Evolutionary conservation across 1,284 basidiomycete genomes (phyloP), one percentile per base, ranked within the genome.

Genomic region (Earliella scabrosa): DNA sequence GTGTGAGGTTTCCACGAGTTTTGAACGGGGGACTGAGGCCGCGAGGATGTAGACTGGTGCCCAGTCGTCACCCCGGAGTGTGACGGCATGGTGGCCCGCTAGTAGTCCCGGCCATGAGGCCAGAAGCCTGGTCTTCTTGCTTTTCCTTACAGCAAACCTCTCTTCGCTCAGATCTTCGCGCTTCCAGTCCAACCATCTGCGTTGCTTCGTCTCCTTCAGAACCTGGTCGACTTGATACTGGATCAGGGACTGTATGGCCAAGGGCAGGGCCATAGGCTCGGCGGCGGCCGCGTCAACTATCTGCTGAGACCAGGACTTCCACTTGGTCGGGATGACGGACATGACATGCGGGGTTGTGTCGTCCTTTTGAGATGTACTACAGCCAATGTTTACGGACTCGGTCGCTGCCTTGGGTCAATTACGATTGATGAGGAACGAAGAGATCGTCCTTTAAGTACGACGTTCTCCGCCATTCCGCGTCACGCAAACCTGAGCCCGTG

Each of bases 171-270:
- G 40, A 18, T 63, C 61, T 21, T 63, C 61, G 20, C 51, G 56
- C 4, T 29, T 35, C 58, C 61, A 63, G 14, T 50, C 18, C 2
- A 27, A 5, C 52, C 50, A 57, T 7, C 41, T 38, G 2, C 26
- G 38, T 2, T 7, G 29, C 10, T 56, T 46, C 1, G 36, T 45
- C 29, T 54, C 52, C 10, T 31, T 41, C 2, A 57, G 34, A 10
- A 58, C 36, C 20, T 50, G 52, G 18, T 58, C 52, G 11, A 63
- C 40, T 35, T 60, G 53, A 20, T 60, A 54, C 16, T 48, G 50
- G 11, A 62, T 14, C 23, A 56, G 36, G 0, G 52, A 36, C 16
- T 52, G 41, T 5, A 59, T 43, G 2, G 58, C 52, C 3, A 62
- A 27, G 4, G 52, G 43, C 14, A 55, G 13, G 7, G 44, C 18